Base-by-base conservation (phyloP, 2,329 filamentous ascomycete genomes). In the Xylaria sp. region DNA sequence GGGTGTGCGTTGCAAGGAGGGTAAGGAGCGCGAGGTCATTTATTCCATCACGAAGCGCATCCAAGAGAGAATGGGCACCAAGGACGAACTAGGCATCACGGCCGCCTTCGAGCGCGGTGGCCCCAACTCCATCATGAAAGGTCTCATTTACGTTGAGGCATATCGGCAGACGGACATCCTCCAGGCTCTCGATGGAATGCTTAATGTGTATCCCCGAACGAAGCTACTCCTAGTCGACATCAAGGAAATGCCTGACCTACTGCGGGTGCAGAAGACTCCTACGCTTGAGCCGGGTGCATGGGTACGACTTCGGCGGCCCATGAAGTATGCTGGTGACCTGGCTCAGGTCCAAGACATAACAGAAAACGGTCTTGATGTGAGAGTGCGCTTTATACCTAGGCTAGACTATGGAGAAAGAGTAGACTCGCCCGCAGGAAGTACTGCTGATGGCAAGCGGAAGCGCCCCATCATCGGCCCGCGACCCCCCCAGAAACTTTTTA, bases 191-290 rank as follows among this genome's bases (percentile, higher is more conserved):
- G 93, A 97, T 70, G 92, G 91, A 51, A 89, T 99, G 77, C 88
- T 93, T 70, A 94, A 97, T 77, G 92, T 97, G 46, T 99, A 98
- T 79, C 93, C 95, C 63, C 90, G 94, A 66, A 92, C 89, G 33
- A 96, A 94, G 81, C 91, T 96, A 83, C 89, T 94, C 54, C 85
- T 98, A 61, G 94, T 99, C 51, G 93, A 96, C 58, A 94, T 98
- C 76, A 97, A 97, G 80, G 96, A 99, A 81, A 97, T 98, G 91
- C 95, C 96, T 1, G 96, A 98, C 81, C 87, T 99, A n/a, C 86
- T 99, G 20, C 90, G 94, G 61, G 93, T 97, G 33, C 91, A 90
- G 69, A 97, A 97, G 83, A 95, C 92, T 2, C 92, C 94, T 57
- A 90, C 90, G 31, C 85, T 99, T 41, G 90, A 96, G 75, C 92